Conservation (phyloP, 2,329 filamentous ascomycete species). For the Fusarium buharicum region DNA sequence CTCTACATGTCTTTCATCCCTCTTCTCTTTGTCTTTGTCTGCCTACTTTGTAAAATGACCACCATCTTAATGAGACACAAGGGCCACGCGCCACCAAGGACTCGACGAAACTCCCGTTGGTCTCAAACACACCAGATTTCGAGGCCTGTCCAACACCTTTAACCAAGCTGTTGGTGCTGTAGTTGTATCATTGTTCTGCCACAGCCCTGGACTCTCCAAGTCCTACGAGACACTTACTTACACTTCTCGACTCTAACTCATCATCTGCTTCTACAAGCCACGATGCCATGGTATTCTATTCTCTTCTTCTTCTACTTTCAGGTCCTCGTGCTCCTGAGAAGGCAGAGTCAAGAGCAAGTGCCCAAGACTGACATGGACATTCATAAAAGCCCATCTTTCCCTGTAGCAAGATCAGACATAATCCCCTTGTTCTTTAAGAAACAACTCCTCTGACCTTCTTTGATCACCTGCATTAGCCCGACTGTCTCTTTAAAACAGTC, state of each 20-base stretch:
- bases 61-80: conserved; percentile 34
- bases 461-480: conserved; percentile 45
- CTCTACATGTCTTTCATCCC: neutral
- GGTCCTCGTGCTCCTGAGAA: conserved; percentile 24
- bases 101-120: neutral
- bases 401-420: neutral
- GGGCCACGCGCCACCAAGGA: conserved; percentile 26
- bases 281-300: conserved; percentile 13
- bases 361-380: conserved; percentile 3
- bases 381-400: conserved; percentile 16
- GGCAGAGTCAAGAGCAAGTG: conserved; percentile 12
- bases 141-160: conserved; percentile 8
- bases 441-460: conserved; percentile 39
- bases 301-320: conserved; percentile 2
- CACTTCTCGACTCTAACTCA: conserved; percentile 24
- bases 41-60: conserved; percentile 23
- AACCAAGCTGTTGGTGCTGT: neutral
- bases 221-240: conserved; percentile 33
- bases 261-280: conserved; percentile 35
- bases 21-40: conserved; percentile 10
- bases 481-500: conserved; percentile 39
- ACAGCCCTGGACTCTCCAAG: conserved; percentile 15
- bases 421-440: conserved; percentile 16
- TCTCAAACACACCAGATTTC: conserved; percentile 13
- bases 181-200: conserved; percentile 17